Evolutionary conservation across 2,329 filamentous ascomycete genomes (phyloP), one percentile per base, ranked within the genome.

Genomic region (Moelleriella libera): DNA sequence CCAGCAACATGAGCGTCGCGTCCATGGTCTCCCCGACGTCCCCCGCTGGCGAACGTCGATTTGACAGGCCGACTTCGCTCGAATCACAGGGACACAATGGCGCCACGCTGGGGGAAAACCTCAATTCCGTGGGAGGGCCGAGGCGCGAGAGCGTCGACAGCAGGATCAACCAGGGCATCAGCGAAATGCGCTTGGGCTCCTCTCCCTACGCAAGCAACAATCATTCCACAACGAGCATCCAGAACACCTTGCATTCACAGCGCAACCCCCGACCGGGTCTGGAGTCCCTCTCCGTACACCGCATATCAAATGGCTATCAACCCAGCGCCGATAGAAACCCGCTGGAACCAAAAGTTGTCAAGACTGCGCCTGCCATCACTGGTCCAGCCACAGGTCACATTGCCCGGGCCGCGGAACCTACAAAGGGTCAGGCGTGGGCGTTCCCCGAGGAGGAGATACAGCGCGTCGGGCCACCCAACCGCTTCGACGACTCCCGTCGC

Each of bases 341-440:
- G 1, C 14, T 45, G 5, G 74, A 80, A 29, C 60, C 66, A 9
- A 78, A 74, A 59, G 70, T 71, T 7, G 69, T 76, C 46, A 75
- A 82, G 53, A 82, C 80, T 2, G 85, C 85, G 3, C 85, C 85
- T 5, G 78, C 83, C 7, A 90, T 90, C 56, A 86, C 82, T 30
- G 83, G 84, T 54, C 83, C 70, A 52, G 82, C 71, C 53, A 80
- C 68, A 47, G 76, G 72, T 64, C 78, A 68, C 58, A 85, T 74
- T 67, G 83, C 77, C 58, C 81, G 70, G 54, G 85, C 85, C 40
- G 81, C 83, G 31, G 83, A 87, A 60, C 85, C 85, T 5, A 89
- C 83, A 9, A 88, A 88, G 62, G 85, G 85, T 60, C 85, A 84
- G 60, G 82, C 85, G 5, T 90, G 85, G 85, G 85, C 85, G 54